Evolutionary conservation across 441 rosid genomes (phyloP).

Genomic region (Oxalis stricta): DNA sequence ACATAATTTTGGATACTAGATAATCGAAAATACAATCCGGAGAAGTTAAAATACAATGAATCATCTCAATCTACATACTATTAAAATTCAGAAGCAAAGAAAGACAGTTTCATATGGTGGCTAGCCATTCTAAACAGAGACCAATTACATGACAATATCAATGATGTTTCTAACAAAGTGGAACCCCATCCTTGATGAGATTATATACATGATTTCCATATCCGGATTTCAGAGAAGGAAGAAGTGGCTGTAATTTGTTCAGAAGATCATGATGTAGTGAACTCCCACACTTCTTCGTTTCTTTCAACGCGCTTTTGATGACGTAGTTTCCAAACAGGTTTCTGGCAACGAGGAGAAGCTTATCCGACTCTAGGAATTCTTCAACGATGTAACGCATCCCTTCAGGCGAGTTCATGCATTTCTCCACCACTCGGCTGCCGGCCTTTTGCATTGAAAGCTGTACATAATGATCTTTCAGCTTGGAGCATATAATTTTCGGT

Average conservation of each 20-base stretch:
- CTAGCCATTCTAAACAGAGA: too few species aligned
- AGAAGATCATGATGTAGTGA: neutral
- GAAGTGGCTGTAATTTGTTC: neutral
- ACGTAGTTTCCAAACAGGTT: neutral
- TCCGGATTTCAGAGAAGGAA: neutral
- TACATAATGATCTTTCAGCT: constrained; percentile 8
- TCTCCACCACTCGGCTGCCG: constrained; percentile 23
- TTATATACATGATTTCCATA: neutral
- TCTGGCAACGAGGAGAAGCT: neutral
- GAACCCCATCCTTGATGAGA: neutral
- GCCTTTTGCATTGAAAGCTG: constrained; percentile 12
- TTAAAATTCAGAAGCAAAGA: too few species aligned
- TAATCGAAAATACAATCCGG: too few species aligned
- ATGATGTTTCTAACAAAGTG: too few species aligned
- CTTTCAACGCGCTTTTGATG: neutral
- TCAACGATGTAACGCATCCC: neutral
- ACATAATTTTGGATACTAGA: too few species aligned
- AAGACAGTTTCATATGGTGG: too few species aligned
- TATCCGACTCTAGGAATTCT: neutral
- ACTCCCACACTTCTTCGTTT: neutral
- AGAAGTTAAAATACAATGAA: too few species aligned
- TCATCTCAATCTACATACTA: too few species aligned
- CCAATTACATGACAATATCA: too few species aligned
- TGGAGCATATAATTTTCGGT: constrained; percentile 1
- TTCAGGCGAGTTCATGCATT: constrained; percentile 9